phyloP scores from a whole-genome alignment of 192 early-diverging fungal genomes.

The Phycomyces blakesleeanus region DNA sequence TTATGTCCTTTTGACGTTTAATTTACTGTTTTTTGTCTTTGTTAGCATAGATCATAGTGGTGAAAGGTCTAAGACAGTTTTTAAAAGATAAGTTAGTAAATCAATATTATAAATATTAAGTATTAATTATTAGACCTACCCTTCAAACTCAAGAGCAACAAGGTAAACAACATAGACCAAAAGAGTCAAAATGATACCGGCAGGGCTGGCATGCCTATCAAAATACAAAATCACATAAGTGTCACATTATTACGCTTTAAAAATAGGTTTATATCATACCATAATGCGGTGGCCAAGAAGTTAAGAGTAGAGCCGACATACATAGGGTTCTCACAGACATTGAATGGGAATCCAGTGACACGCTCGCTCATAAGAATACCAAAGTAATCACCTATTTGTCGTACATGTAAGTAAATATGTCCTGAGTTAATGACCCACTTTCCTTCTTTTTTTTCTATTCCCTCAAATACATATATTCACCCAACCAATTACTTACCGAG shows the following conservation, averaged over 20 bases:
- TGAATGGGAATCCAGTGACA: conserved; percentile 90
- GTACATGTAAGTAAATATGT: too few species aligned
- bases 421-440: too few species aligned
- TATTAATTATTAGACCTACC: conserved; percentile 42
- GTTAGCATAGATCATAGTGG: conserved; percentile 72
- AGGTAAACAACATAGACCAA: conserved; percentile 75
- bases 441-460: too few species aligned
- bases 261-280: conserved; percentile 43
- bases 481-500: conserved; percentile 49
- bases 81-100: too few species aligned
- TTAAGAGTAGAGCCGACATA: conserved; percentile 86
- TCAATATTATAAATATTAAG: neutral
- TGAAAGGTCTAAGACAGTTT: conserved; percentile 66
- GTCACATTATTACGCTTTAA: neutral
- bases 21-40: conserved; percentile 36
- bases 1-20: too few species aligned
- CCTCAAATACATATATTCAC: neutral
- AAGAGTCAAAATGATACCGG: conserved; percentile 65
- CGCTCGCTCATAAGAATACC: conserved; percentile 85
- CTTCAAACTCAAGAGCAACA: conserved; percentile 75
- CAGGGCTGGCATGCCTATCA: conserved; percentile 58
- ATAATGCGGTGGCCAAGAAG: conserved; percentile 81
- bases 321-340: conserved; percentile 91
- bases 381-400: conserved; percentile 79
- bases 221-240: neutral